A percentile compares a stretch with the other conserved stretches of the same genome.
Conservation (phyloP, 1,284 basidiomycete species). For the Chondrostereum purpureum region DNA sequence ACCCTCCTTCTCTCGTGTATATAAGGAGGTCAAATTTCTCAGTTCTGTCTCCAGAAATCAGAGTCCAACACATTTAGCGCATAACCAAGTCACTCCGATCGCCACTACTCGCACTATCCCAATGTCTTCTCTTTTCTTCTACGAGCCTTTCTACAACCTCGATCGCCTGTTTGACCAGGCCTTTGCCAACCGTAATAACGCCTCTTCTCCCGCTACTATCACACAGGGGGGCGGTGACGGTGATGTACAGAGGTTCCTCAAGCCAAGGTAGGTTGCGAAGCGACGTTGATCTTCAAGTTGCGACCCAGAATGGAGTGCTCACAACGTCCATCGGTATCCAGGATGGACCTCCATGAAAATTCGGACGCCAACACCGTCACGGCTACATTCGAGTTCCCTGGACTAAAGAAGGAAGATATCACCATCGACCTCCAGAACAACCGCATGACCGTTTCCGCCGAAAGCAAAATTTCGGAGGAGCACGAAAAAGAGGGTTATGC, state of each 20-base stretch:
- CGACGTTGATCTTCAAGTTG: neutral
- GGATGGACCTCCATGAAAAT: too few species aligned
- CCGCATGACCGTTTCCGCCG: conserved; percentile 14
- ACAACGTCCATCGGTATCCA: conserved; percentile 1
- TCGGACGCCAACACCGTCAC: conserved; percentile 14
- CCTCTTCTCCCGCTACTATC: neutral
- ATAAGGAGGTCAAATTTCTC: too few species aligned
- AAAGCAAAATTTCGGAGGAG: conserved; percentile 13
- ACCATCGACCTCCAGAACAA: conserved; percentile 13
- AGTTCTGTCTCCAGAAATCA: too few species aligned
- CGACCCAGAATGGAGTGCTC: too few species aligned
- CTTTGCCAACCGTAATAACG: conserved; percentile 6
- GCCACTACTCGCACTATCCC: too few species aligned
- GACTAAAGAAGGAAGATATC: conserved; percentile 13
- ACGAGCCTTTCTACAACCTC: conserved; percentile 17
- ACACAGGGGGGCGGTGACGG: neutral
- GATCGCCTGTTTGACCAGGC: conserved; percentile 17
- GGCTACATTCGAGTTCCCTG: conserved; percentile 16
- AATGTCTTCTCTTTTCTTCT: too few species aligned
- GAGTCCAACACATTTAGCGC: too few species aligned
- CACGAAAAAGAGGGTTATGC: conserved; percentile 15
- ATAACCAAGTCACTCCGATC: too few species aligned
- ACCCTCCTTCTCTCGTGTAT: too few species aligned
- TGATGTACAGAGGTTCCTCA: conserved; percentile 4
- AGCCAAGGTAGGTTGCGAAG: conserved; percentile 5